phyloP scores from a whole-genome alignment of 768 basidiomycete species.

The Favolaschia claudopus region DNA sequence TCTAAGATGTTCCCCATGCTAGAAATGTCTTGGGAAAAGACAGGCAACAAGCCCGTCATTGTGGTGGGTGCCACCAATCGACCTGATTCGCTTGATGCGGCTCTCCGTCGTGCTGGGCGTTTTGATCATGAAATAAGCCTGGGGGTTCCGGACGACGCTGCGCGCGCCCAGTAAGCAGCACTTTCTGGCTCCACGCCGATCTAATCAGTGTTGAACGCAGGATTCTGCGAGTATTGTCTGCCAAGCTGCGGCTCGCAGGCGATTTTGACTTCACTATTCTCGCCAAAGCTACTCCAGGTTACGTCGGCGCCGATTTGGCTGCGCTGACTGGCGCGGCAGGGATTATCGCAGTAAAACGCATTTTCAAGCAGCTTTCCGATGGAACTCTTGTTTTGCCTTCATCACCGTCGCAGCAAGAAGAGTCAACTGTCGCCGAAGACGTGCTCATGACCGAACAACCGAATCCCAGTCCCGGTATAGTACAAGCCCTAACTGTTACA shows the following conservation, averaged over 20 bases:
- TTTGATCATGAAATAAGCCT: slow-evolving; percentile 99
- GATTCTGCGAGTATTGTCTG: slow-evolving; percentile 86
- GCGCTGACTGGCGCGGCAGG: slow-evolving; percentile 94
- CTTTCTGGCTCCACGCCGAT: background rate
- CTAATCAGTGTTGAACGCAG: slow-evolving; percentile 46
- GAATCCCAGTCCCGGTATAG: slow-evolving; percentile 19
- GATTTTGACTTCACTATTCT: slow-evolving; percentile 87
- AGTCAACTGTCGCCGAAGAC: slow-evolving; percentile 38
- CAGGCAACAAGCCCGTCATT: slow-evolving; percentile 89
- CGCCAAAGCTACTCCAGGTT: slow-evolving; percentile 95
- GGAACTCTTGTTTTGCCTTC: slow-evolving; percentile 64
- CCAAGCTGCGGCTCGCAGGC: slow-evolving; percentile 84
- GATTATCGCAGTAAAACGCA: slow-evolving; percentile 94
- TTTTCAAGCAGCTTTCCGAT: slow-evolving; percentile 83
- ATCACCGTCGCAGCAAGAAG: background rate
- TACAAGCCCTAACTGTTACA: slow-evolving; percentile 25
- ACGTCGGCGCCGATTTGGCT: slow-evolving; percentile 94
- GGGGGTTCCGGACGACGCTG: slow-evolving; percentile 94
- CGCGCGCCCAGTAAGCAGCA: slow-evolving; percentile 79
- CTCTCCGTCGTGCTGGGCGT: slow-evolving; percentile 89
- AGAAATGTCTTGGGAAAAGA: slow-evolving; percentile 98
- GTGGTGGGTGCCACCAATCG: slow-evolving; percentile 97
- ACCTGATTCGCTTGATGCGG: slow-evolving; percentile 93
- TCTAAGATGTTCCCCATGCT: background rate
- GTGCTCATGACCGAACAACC: slow-evolving; percentile 54